Evolutionary conservation across 495 filamentous ascomycete genomes (phyloP), one percentile per base, ranked within the genome.

Genomic region (Geoglossum glabrum): DNA sequence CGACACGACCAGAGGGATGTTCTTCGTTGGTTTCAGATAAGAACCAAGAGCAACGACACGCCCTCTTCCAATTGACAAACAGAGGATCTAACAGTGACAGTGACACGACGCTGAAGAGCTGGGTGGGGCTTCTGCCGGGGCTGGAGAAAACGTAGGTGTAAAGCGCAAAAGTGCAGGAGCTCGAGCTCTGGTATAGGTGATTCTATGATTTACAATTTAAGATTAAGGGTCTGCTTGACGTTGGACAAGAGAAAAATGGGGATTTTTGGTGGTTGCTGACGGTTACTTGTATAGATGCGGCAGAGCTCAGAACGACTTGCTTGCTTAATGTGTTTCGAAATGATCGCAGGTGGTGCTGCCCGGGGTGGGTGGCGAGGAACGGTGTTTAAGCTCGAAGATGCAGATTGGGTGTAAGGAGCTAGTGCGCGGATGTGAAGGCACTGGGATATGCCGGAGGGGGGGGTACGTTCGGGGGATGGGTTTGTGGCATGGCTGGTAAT

Each of bases 311-410:
- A 13, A 52, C 49, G 49, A 5, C 26, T n/a, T 5, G 3, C 30
- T 52, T 52, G n/a, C n/a, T n/a, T n/a, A n/a, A n/a, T 52, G 49
- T 52, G 49, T 52, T 52, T 52, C 49, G 49, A 21, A 52, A 28
- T 21, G 21, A 28, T 8, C 11, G 23, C 30, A 52, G 3, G 21
- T 3, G 5, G 49, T 26, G 23, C 28, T 52, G 25, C 21, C 26
- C 21, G 43, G 23, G 43, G 17, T 25, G 43, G 43, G n/a, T n/a
- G 43, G 46, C 5, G 8, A 50, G 23, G 46, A 50, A 50, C 46
- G 19, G 21, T 50, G 46, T 50, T 50, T 50, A 50, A 50, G 26
- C 46, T 50, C 7, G 8, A 40, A 28, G 46, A 9, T 50, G 46
- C 46, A 50, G 43, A 47, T 47, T 50, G 46, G 46, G 46, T 21